These are phyloP conservation scores for Penicillium hordei DNA, from an alignment of 2,329 filamentous ascomycete species.

Conservation along the genomic window DNA sequence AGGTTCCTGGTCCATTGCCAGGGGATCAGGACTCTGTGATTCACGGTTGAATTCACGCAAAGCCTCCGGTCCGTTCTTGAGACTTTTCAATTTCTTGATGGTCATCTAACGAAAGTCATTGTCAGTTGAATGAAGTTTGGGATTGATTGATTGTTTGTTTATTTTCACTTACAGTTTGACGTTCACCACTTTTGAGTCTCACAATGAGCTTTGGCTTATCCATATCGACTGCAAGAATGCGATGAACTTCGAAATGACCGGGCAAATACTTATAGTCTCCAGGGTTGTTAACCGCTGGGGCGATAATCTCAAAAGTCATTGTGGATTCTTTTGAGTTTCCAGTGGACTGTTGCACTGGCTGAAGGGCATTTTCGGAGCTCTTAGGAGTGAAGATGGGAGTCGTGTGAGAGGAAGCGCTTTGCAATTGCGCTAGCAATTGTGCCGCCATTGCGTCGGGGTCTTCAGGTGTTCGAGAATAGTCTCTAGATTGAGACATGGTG, in stretches of 20 bases:
- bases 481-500: slow-evolving; percentile 3
- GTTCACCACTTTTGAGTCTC: slow-evolving; percentile 39
- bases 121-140: slow-evolving; percentile 14
- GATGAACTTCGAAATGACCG: slow-evolving; percentile 38
- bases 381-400: not conserved
- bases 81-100: slow-evolving; percentile 25
- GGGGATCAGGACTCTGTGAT: slow-evolving; percentile 12
- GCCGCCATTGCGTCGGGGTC: slow-evolving; percentile 11
- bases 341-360: not conserved
- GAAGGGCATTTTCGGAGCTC: not conserved
- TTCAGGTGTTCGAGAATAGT: not conserved
- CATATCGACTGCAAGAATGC: slow-evolving; percentile 33
- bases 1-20: not conserved
- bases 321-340: not conserved
- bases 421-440: slow-evolving; percentile 11
- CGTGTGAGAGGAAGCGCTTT: not conserved
- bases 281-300: slow-evolving; percentile 32
- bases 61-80: slow-evolving; percentile 29
- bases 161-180: slow-evolving; percentile 32
- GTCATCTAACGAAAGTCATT: slow-evolving; percentile 26
- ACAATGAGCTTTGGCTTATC: slow-evolving; percentile 32
- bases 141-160: not conserved
- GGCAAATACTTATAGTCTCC: slow-evolving; percentile 42
- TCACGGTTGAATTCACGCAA: slow-evolving; percentile 17
- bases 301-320: slow-evolving; percentile 26